Evolutionary conservation across 208 protist species (phyloP), one percentile per base, ranked within the genome.

Genomic region (Acanthamoeba pearcei): DNA sequence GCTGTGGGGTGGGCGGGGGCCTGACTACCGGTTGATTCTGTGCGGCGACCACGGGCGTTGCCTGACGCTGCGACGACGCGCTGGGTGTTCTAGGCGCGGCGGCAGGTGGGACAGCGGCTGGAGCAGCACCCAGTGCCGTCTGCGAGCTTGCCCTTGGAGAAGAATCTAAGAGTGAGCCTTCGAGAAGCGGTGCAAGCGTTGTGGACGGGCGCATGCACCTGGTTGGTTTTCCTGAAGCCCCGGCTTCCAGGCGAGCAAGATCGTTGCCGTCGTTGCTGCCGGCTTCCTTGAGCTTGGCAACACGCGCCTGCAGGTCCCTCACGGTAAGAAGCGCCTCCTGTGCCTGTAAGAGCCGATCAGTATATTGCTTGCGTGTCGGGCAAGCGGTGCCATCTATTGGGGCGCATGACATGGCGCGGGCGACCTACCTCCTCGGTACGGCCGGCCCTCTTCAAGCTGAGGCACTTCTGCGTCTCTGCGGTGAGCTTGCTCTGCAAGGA

Each of bases 361-460:
- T 27, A 66, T 66, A 66, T 66, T 66, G 27, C 17, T 6, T 0
- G 57, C 10, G 24, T 66, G 60, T 0, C 8, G 0, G 27, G 6
- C 17, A n/a, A 66, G 60, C 22, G 0, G 17, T 32, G 29, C 29
- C 64, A 32, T 15, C 27, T 72, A 24, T 27, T 72, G 64, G n/a
- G 17, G 22, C 22, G 64, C 64, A 29, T 6, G 64, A 15, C 64
- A 15, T 13, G 64, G 24, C 27, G 60, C 22, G 8, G 22, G 60
- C 60, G 78, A 60, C 35, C 2, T 42, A 66, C 82, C 82, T 89
- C 82, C 5, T 29, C 42, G 8, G 46, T 38, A 35, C 32, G 19
- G 82, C 82, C 82, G 29, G 82, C 82, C 5, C 82, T 27, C 29
- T 89, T 89, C 49, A 89, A 64, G 17, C n/a, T 35, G 19, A 89